These are phyloP conservation scores for Hemerocallis citrina DNA, from an alignment of 106 monocot species.

Conservation along the genomic window DNA sequence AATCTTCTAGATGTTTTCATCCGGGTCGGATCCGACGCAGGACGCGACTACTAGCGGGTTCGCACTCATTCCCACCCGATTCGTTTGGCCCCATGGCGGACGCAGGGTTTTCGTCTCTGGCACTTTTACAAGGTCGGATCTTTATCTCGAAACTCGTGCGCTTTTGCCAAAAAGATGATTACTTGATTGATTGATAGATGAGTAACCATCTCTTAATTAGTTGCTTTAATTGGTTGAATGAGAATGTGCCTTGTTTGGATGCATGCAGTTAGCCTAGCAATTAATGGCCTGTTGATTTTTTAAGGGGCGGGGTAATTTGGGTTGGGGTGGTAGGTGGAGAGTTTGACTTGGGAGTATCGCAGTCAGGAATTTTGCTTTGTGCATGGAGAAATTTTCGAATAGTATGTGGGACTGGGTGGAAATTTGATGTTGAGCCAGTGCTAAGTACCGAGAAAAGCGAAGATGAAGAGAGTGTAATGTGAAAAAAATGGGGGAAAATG, in stretches of 20 bases:
- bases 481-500: too few relatives aligned
- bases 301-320: too few relatives aligned
- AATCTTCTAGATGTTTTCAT: slow-evolving; percentile 29
- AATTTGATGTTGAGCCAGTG: too few relatives aligned
- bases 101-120: slow-evolving; percentile 40
- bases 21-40: slow-evolving; percentile 13
- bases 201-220: neutral
- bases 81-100: slow-evolving; percentile 66
- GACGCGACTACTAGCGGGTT: slow-evolving; percentile 3
- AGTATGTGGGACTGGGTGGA: too few relatives aligned
- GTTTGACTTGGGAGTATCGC: too few relatives aligned
- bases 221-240: neutral
- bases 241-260: neutral
- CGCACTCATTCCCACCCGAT: slow-evolving; percentile 29
- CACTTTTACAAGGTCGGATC: slow-evolving; percentile 46
- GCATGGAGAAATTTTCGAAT: too few relatives aligned
- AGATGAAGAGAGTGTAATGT: too few relatives aligned
- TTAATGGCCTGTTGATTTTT: neutral
- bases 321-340: too few relatives aligned
- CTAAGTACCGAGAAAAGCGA: too few relatives aligned
- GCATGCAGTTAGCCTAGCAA: neutral
- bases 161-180: too few relatives aligned
- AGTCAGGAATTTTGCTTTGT: too few relatives aligned
- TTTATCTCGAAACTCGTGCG: neutral
- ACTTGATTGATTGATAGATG: neutral